Evolutionary conservation across 108 stramenopile genomes (phyloP).

Genomic region (Cyclotella atomus): DNA sequence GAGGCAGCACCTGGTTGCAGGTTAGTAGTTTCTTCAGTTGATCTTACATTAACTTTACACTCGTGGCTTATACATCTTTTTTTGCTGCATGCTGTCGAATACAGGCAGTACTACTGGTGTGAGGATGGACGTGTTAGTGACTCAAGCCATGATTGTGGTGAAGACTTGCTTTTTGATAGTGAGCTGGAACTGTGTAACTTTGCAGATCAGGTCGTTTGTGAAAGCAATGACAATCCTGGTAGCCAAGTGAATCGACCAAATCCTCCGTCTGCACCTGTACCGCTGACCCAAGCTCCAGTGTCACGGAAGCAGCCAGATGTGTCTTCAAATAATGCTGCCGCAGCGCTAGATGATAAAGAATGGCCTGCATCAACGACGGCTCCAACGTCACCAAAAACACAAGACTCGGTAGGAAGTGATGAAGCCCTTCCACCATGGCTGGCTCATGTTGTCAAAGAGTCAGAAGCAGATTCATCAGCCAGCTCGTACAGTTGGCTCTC

Average conservation of each 20-base stretch:
- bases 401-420: too few species aligned
- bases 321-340: neutral
- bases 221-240: neutral
- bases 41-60: too few species aligned
- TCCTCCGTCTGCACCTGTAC: neutral
- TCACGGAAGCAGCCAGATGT: neutral
- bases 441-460: neutral
- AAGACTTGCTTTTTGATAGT: constrained; percentile 26
- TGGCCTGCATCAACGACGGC: constrained; percentile 3
- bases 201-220: constrained; percentile 23
- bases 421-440: constrained; percentile 5
- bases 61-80: neutral
- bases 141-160: constrained; percentile 18
- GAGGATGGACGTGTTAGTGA: constrained; percentile 13
- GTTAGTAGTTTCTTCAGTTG: neutral
- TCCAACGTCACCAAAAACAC: constrained; percentile 8
- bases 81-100: neutral
- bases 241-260: neutral
- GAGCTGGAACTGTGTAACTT: constrained; percentile 31
- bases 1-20: constrained; percentile 2
- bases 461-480: neutral
- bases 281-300: neutral
- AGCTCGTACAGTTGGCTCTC: too few species aligned
- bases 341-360: neutral
- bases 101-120: constrained; percentile 31